These are phyloP conservation scores for Houttuynia cordata DNA, from an alignment of 164 flowering plant genomes.

Conservation along the genomic window DNA sequence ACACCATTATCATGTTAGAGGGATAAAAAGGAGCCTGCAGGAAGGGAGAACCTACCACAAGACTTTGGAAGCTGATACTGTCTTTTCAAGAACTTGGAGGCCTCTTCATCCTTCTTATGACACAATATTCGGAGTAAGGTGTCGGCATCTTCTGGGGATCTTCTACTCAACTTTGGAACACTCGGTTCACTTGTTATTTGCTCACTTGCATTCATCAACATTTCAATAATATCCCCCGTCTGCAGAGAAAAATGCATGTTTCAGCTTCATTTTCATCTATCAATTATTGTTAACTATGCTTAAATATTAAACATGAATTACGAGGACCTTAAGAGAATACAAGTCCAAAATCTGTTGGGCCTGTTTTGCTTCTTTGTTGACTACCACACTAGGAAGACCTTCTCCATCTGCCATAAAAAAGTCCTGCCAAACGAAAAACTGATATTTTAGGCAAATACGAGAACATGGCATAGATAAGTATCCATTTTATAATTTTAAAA, in stretches of 20 bases:
- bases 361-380: slow-evolving; percentile 53
- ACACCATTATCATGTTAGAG: no score
- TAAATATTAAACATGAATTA: background rate
- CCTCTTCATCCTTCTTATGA: slow-evolving; percentile 74
- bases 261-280: background rate
- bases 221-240: slow-evolving; percentile 51
- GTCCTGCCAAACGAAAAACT: slow-evolving; percentile 30
- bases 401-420: slow-evolving; percentile 84
- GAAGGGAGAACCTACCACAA: slow-evolving; percentile 34
- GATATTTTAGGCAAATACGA: background rate
- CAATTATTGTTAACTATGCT: background rate
- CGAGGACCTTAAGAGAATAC: slow-evolving; percentile 49
- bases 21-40: background rate
- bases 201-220: slow-evolving; percentile 71
- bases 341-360: slow-evolving; percentile 42
- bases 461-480: background rate
- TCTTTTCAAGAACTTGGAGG: slow-evolving; percentile 60
- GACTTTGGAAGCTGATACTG: slow-evolving; percentile 75
- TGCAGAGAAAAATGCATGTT: slow-evolving; percentile 16
- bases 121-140: slow-evolving; percentile 62
- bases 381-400: slow-evolving; percentile 71
- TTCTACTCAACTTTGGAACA: slow-evolving; percentile 16
- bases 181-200: slow-evolving; percentile 29
- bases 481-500: no score
- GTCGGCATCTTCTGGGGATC: slow-evolving; percentile 40